These are phyloP conservation scores for Quercus rubra DNA, from an alignment of 306 rosid genomes.

Conservation along the genomic window DNA sequence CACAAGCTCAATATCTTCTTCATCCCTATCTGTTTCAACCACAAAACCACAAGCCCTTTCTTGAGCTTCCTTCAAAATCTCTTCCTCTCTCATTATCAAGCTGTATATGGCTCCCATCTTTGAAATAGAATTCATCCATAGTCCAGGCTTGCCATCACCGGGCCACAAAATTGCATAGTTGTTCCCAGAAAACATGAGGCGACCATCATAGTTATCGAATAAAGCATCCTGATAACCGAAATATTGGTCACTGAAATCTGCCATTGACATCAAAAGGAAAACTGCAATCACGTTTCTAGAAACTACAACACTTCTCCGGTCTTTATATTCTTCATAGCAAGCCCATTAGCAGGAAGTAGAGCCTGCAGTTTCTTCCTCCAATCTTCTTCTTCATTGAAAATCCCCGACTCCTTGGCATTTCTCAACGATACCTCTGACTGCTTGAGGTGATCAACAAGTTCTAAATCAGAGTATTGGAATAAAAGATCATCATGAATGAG, in stretches of 20 bases:
- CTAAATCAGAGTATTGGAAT: slow-evolving; percentile 56
- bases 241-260: slow-evolving; percentile 79
- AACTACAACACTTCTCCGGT: slow-evolving; percentile 58
- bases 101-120: slow-evolving; percentile 67
- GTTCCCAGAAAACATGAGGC: slow-evolving; percentile 60
- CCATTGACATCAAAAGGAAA: slow-evolving; percentile 76
- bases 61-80: slow-evolving; percentile 40
- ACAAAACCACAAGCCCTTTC: background rate
- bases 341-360: slow-evolving; percentile 57
- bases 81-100: slow-evolving; percentile 72
- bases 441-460: slow-evolving; percentile 52
- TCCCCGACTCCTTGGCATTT: slow-evolving; percentile 39
- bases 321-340: slow-evolving; percentile 55
- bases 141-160: slow-evolving; percentile 73
- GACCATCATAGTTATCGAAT: slow-evolving; percentile 56
- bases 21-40: slow-evolving; percentile 32
- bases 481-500: slow-evolving; percentile 78
- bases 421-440: slow-evolving; percentile 33
- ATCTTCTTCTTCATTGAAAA: slow-evolving; percentile 28
- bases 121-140: slow-evolving; percentile 77
- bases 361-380: slow-evolving; percentile 70
- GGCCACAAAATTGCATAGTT: slow-evolving; percentile 64
- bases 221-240: slow-evolving; percentile 68
- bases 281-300: slow-evolving; percentile 63
- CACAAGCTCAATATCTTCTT: slow-evolving; percentile 49